Conservation (phyloP, 352 stramenopile species). For the Detonula confervacea region DNA sequence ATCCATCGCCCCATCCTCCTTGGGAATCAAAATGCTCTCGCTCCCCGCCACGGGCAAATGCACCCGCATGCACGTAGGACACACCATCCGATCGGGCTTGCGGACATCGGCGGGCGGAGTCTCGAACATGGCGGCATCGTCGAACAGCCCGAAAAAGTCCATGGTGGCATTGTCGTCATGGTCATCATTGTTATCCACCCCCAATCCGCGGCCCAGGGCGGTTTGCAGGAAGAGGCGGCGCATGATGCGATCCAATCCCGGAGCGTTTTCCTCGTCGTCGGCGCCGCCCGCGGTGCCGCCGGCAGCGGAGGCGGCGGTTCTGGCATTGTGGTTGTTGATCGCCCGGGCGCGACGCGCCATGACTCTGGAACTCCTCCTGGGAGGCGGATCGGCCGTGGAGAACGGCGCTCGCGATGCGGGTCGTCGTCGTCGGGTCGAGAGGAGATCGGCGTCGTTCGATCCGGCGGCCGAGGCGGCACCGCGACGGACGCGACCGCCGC, state of each 20-base stretch:
- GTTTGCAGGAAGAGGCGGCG: background rate
- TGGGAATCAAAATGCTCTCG: conserved; percentile 8
- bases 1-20: background rate
- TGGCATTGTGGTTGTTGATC: too few species aligned
- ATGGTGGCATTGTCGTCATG: background rate
- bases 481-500: too few species aligned
- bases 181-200: background rate
- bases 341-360: too few species aligned
- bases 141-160: conserved; percentile 11
- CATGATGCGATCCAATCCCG: background rate
- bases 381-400: too few species aligned
- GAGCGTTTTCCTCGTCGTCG: background rate
- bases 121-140: conserved; percentile 1
- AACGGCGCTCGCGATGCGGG: too few species aligned
- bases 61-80: conserved; percentile 30
- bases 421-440: too few species aligned
- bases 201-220: too few species aligned
- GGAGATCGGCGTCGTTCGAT: too few species aligned
- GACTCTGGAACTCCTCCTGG: too few species aligned
- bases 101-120: conserved; percentile 4
- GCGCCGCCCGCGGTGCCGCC: background rate
- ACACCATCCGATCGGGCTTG: conserved; percentile 21
- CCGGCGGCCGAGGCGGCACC: too few species aligned
- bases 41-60: conserved; percentile 17
- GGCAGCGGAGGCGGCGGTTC: too few species aligned